These are phyloP conservation scores for Tranzscheliella williamsii DNA, from an alignment of 1,284 basidiomycete species.

Conservation along the genomic window DNA sequence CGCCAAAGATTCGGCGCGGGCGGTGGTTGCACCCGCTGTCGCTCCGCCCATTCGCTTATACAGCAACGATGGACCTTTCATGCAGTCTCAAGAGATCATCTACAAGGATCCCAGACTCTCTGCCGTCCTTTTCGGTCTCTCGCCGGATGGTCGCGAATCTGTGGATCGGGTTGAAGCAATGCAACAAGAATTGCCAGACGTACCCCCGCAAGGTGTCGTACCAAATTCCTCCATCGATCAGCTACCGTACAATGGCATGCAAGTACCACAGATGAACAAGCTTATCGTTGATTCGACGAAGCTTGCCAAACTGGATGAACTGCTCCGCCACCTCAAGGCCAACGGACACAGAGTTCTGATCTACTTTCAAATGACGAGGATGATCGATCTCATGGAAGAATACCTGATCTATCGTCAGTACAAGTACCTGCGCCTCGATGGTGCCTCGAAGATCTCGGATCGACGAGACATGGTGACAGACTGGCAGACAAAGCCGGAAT, in stretches of 20 bases:
- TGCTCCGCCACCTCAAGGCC: slow-evolving; percentile 89
- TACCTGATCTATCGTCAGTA: slow-evolving; percentile 97
- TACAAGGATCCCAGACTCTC: slow-evolving; percentile 69
- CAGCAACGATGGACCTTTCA: slow-evolving; percentile 77
- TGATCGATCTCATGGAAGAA: slow-evolving; percentile 99
- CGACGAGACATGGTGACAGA: slow-evolving; percentile 98
- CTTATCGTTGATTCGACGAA: slow-evolving; percentile 97
- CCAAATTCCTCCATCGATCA: slow-evolving; percentile 73
- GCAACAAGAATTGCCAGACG: slow-evolving; percentile 67
- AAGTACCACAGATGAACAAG: slow-evolving; percentile 91
- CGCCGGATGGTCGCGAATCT: slow-evolving; percentile 71
- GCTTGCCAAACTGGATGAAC: slow-evolving; percentile 82
- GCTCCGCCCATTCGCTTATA: slow-evolving; percentile 80
- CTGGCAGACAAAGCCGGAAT: slow-evolving; percentile 89
- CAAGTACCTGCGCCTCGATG: slow-evolving; percentile 95
- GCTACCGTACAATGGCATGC: slow-evolving; percentile 81
- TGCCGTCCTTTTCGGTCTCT: slow-evolving; percentile 81
- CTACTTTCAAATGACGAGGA: slow-evolving; percentile 99
- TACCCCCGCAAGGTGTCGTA: slow-evolving; percentile 74
- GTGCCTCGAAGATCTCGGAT: slow-evolving; percentile 92
- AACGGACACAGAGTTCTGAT: slow-evolving; percentile 92
- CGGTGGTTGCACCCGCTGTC: slow-evolving; percentile 78
- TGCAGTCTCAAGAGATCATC: slow-evolving; percentile 71
- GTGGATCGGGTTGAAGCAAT: slow-evolving; percentile 67
- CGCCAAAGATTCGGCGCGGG: slow-evolving; percentile 76